Conservation (phyloP, 495 filamentous ascomycete genomes). For the Tuber brumale region DNA sequence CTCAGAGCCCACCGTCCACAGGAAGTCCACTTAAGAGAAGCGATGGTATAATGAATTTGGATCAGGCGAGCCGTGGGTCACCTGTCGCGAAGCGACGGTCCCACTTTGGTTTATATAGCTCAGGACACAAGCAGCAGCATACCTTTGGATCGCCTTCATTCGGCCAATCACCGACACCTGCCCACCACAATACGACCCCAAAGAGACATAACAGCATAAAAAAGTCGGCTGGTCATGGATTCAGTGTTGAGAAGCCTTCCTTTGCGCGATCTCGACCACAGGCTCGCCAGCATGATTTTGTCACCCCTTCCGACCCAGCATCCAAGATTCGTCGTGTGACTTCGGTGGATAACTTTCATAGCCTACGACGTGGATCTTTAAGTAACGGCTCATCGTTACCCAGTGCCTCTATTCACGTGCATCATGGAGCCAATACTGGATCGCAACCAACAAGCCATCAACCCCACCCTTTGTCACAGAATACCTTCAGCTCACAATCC, state of each 20-base stretch:
- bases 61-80: conserved; percentile 58
- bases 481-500: conserved; percentile 58
- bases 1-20: conserved; percentile 24
- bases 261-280: conserved; percentile 44
- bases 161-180: conserved; percentile 17
- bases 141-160: conserved; percentile 29
- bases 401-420: conserved; percentile 52
- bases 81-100: conserved; percentile 57
- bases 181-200: conserved; percentile 23
- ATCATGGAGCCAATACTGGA: conserved; percentile 35
- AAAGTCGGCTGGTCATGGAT: conserved; percentile 25
- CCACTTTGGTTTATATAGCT: conserved; percentile 42
- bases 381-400: conserved; percentile 52
- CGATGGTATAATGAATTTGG: conserved; percentile 82
- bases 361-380: neutral
- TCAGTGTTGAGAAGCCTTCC: conserved; percentile 29
- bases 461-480: conserved; percentile 79
- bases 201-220: conserved; percentile 26
- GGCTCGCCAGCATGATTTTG: conserved; percentile 47
- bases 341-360: conserved; percentile 63
- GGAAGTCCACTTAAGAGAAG: conserved; percentile 82
- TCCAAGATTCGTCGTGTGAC: conserved; percentile 57
- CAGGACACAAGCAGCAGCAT: conserved; percentile 46
- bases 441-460: conserved; percentile 45
- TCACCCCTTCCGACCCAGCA: conserved; percentile 47